Evolutionary conservation across 176 grass and related monocot genomes (phyloP).

Genomic region (Cocos nucifera): DNA sequence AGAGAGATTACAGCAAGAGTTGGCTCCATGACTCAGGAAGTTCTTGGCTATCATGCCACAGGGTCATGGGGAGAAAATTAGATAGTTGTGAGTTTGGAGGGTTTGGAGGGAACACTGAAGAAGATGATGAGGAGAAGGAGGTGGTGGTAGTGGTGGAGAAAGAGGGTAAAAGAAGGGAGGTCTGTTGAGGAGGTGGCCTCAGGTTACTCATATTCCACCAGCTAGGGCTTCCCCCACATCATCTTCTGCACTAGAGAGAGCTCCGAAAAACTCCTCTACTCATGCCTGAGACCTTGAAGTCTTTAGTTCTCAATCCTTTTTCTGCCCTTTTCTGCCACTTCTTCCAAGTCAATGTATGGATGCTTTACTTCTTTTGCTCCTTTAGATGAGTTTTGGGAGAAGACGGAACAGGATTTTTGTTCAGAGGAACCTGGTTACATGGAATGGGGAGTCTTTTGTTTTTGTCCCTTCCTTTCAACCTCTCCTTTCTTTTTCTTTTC

Average conservation of each 20-base stretch:
- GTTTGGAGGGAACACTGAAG: conserved; percentile 26
- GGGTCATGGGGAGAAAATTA: background rate
- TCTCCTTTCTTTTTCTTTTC: conserved; percentile 6
- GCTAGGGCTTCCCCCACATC: conserved; percentile 28
- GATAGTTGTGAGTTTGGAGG: conserved; percentile 9
- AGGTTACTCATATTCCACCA: conserved; percentile 28
- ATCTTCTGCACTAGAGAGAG: conserved; percentile 65
- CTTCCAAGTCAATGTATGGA: background rate
- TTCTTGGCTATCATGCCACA: conserved; percentile 31
- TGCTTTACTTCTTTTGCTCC: background rate
- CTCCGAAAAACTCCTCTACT: conserved; percentile 49
- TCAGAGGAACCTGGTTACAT: conserved; percentile 3
- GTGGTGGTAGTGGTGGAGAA: background rate
- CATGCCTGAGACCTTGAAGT: conserved; percentile 23
- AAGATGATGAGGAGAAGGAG: conserved; percentile 46
- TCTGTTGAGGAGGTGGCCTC: conserved; percentile 31
- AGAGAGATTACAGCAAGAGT: conserved; percentile 47
- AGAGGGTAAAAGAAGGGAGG: conserved; percentile 52
- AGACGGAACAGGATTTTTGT: background rate
- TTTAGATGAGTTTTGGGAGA: background rate
- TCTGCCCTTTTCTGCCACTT: background rate
- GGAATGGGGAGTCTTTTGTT: background rate
- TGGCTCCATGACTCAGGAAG: conserved; percentile 76
- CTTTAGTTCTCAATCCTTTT: background rate
- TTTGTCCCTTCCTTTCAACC: conserved; percentile 8